These are phyloP conservation scores for Penicillium paradoxum DNA, from an alignment of 495 filamentous ascomycete species.

Conservation along the genomic window DNA sequence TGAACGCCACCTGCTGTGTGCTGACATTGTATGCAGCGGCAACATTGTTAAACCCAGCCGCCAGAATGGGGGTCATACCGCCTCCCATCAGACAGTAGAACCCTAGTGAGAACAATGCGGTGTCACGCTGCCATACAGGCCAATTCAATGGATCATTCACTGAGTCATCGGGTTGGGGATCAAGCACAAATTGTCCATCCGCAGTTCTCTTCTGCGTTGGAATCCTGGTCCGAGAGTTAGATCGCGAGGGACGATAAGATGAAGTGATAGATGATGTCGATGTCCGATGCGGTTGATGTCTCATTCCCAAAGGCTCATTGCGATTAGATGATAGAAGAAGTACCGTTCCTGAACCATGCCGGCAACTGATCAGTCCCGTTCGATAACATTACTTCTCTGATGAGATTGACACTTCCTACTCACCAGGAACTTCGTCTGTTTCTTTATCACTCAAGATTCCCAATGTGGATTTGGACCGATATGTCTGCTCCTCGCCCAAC, in stretches of 20 bases:
- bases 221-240: slow-evolving; percentile 22
- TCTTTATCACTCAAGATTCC: slow-evolving; percentile 77
- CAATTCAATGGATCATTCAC: slow-evolving; percentile 92
- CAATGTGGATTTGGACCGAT: slow-evolving; percentile 62
- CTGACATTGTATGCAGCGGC: slow-evolving; percentile 64
- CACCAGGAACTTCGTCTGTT: slow-evolving; percentile 91
- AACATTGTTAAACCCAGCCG: slow-evolving; percentile 84
- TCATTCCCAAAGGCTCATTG: slow-evolving; percentile 78
- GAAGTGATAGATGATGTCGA: slow-evolving; percentile 71
- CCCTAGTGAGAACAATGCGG: slow-evolving; percentile 76
- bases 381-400: not conserved
- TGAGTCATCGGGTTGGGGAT: slow-evolving; percentile 89
- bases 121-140: slow-evolving; percentile 76
- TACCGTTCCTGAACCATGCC: slow-evolving; percentile 59
- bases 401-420: slow-evolving; percentile 15
- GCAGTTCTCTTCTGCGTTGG: slow-evolving; percentile 67
- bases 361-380: slow-evolving; percentile 5
- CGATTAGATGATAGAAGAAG: slow-evolving; percentile 68
- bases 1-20: slow-evolving; percentile 73
- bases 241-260: slow-evolving; percentile 45
- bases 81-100: slow-evolving; percentile 92
- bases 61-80: slow-evolving; percentile 86
- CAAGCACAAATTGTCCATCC: slow-evolving; percentile 81
- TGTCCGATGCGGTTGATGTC: slow-evolving; percentile 66
- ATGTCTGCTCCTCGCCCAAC: slow-evolving; percentile 11